These are phyloP conservation scores for Colletotrichum liaoningense DNA, from an alignment of 2,329 filamentous ascomycete genomes.

Conservation along the genomic window DNA sequence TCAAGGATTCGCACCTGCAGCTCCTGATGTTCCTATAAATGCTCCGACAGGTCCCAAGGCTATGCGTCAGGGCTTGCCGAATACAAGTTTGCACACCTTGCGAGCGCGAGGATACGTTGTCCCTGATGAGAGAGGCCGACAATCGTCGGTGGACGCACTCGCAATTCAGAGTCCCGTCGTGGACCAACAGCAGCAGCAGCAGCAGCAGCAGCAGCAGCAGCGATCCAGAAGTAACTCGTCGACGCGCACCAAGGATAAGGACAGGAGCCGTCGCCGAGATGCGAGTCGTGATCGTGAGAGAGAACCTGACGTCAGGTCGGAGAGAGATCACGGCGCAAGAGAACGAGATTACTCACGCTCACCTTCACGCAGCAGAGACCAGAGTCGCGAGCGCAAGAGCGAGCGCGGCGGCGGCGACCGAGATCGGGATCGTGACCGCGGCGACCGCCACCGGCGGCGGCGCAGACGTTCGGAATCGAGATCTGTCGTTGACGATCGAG, in stretches of 20 bases:
- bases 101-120: slow-evolving; percentile 64
- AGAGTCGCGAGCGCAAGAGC: slow-evolving; percentile 58
- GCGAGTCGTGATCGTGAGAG: slow-evolving; percentile 48
- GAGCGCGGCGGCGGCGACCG: slow-evolving; percentile 47
- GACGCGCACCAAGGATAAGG: slow-evolving; percentile 50
- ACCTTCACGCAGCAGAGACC: slow-evolving; percentile 48
- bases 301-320: slow-evolving; percentile 41
- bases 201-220: slow-evolving; percentile 43
- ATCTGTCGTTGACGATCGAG: slow-evolving; percentile 56
- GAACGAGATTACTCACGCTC: slow-evolving; percentile 46
- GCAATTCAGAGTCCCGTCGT: slow-evolving; percentile 46
- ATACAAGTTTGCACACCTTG: slow-evolving; percentile 79
- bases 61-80: slow-evolving; percentile 89
- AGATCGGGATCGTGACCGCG: slow-evolving; percentile 44
- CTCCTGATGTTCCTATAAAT: slow-evolving; percentile 66
- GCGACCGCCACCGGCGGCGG: slow-evolving; percentile 54
- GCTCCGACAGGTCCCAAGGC: slow-evolving; percentile 95
- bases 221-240: slow-evolving; percentile 62
- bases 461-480: slow-evolving; percentile 65
- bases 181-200: slow-evolving; percentile 45
- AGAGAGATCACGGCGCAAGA: slow-evolving; percentile 36
- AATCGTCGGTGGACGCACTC: slow-evolving; percentile 41
- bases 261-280: slow-evolving; percentile 46
- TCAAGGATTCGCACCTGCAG: slow-evolving; percentile 44
- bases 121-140: slow-evolving; percentile 47